phyloP scores from a whole-genome alignment of 306 rosid genomes.

The Cicer chorassanicum region DNA sequence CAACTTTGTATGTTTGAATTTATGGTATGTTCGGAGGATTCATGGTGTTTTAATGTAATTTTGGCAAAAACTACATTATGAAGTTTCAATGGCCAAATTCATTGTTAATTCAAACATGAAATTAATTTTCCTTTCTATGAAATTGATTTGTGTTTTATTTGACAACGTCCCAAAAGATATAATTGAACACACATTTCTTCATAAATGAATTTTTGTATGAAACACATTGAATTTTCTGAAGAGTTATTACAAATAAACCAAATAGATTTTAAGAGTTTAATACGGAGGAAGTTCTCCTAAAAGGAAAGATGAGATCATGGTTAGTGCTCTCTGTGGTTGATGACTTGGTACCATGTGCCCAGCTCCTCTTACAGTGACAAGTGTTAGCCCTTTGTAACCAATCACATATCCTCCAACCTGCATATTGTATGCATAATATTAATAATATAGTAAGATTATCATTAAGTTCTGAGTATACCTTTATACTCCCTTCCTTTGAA shows the following conservation, averaged over 20 bases:
- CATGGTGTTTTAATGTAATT: too few species aligned
- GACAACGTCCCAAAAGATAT: neutral
- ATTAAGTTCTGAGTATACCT: neutral
- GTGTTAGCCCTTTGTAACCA: conserved; percentile 61
- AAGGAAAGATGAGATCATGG: conserved; percentile 58
- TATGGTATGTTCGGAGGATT: accelerated
- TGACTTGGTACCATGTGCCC: conserved; percentile 70
- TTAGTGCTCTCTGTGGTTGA: conserved; percentile 60
- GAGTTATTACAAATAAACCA: neutral
- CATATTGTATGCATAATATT: neutral
- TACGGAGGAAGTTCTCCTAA: conserved; percentile 47
- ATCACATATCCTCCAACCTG: conserved; percentile 73
- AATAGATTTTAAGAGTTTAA: neutral
- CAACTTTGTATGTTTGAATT: too few species aligned
- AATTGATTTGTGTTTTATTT: neutral
- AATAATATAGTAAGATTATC: neutral
- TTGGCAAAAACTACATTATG: too few species aligned
- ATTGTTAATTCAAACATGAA: too few species aligned
- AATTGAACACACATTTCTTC: neutral
- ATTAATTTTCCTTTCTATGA: too few species aligned
- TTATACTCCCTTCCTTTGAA: too few species aligned
- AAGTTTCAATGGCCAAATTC: too few species aligned
- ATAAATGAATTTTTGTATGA: conserved; percentile 25
- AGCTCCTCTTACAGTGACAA: conserved; percentile 64
- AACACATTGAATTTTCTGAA: neutral